These are phyloP conservation scores for Jackrogersella minutella DNA, from an alignment of 495 filamentous ascomycete species.

Conservation along the genomic window DNA sequence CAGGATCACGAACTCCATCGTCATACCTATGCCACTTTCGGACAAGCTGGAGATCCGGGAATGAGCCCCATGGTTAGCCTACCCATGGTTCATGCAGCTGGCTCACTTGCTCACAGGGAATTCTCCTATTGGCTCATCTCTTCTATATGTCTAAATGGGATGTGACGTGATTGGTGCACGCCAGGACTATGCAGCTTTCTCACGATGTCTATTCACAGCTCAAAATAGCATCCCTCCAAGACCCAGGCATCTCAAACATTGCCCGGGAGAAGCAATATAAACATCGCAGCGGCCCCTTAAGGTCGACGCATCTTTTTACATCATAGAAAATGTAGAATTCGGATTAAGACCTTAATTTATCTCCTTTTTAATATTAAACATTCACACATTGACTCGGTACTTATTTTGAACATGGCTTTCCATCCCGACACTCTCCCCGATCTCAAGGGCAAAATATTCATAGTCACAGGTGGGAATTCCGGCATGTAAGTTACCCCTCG, in stretches of 20 bases:
- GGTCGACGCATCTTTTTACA: neutral
- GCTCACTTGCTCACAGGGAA: neutral
- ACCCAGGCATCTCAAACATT: conserved; percentile 22
- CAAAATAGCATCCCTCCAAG: conserved; percentile 34
- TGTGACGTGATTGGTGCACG: conserved; percentile 15
- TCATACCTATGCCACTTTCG: no score
- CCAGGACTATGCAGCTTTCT: conserved; percentile 41
- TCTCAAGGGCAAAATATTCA: conserved; percentile 40
- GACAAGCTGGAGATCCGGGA: neutral
- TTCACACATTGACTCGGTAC: conserved; percentile 34
- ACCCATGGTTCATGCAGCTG: neutral
- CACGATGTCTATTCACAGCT: conserved; percentile 40
- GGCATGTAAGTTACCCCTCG: conserved; percentile 49
- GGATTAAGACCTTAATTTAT: conserved; percentile 35
- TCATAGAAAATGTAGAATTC: conserved; percentile 20
- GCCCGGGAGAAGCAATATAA: conserved; percentile 43
- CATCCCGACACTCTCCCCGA: conserved; percentile 49
- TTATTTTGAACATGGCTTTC: conserved; percentile 51
- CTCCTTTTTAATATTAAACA: conserved; percentile 22
- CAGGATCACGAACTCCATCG: no score
- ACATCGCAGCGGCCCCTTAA: conserved; percentile 26
- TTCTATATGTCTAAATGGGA: neutral
- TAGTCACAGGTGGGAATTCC: conserved; percentile 44
- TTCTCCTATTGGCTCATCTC: neutral
- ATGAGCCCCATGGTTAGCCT: neutral